Evolutionary conservation across 2,329 filamentous ascomycete species (phyloP), one percentile per base, ranked within the genome.

Genomic region (Alternaria hordeiaustralica): DNA sequence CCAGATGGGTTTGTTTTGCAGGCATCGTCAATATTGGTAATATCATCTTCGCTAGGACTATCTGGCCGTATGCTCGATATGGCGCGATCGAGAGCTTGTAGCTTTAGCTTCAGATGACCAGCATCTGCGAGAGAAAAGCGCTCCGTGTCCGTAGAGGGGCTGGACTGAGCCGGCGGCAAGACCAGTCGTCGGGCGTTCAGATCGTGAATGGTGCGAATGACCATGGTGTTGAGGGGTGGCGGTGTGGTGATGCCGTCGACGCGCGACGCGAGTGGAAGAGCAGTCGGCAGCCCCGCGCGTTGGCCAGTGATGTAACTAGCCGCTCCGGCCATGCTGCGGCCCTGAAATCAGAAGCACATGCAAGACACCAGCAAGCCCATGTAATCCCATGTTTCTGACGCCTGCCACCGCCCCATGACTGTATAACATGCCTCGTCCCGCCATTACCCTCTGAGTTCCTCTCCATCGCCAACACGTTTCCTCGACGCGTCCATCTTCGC

Each of bases 41-140:
- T 44, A 30, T 65, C 60, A 26, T 60, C 56, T 12, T 49, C 18
- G 18, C 13, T 23, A 44, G 57, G 60, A 6, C 66, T 58, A 12
- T 44, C 47, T 12, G 56, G 57, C 21, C 41, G 44, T 15, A 55
- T 50, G 47, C 21, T 25, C 12, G 61, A 65, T 54, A 66, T 26
- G 50, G 47, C 62, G 10, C 61, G 55, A 44, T 67, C 66, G 50
- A 75, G 65, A 12, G 70, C 70, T 43, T 71, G 71, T 9, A 75
- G 63, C 46, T 58, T 63, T 33, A 67, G 53, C 57, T 69, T 70
- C 12, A 75, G 63, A 33, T 67, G 55, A 9, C 60, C 69, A 25
- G 71, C 71, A 21, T 68, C 64, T 13, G 65, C 61, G n/a, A 74
- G 62, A 6, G 63, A 69, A 58, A 73, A 73, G 33, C 44, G 30